Base-by-base conservation (phyloP, 75 land plant genomes). In the Sequoiadendron giganteum region DNA sequence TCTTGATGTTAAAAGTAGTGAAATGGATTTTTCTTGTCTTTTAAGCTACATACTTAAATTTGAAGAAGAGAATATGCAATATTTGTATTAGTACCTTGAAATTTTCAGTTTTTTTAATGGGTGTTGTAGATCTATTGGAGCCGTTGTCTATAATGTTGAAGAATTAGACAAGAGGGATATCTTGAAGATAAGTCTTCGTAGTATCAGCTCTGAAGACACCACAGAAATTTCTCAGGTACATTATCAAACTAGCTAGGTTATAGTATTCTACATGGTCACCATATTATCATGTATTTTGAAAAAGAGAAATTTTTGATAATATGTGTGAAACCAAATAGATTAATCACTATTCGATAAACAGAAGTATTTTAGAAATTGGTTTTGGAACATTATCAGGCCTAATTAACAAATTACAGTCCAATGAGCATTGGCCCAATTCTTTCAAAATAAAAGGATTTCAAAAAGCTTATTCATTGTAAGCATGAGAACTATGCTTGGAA, bases 161-260 rank as follows among this genome's bases (percentile, higher is more conserved):
- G 96, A 94, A 79, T 90, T 96, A 54, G 88, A 89, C 52, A 92
- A 93, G 88, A 87, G 91, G 36, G 70, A 91, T 36, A 14, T 90
- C 85, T 83, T 96, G 73, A 97, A 97, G 89, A 90, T 97, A 86
- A 97, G 99, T 90, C 96, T 97, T 18, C 92, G 97, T 52, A 94
- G 99, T 88, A 56, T 96, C 2, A 91, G 88, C 7, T 85, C 81
- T 8, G 96, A 94, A 75, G 99, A 97, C 86, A 97, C 99, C 52
- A 97, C 97, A 28, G 58, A 88, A 13, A 89, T 97, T 47, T 96
- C 99, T 86, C 90, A 95, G 97, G 98, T 93, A 15, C 10, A 45
- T 28, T 7, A 19, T 40, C 32, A 55, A 30, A 47, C n/a, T 80
- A 80, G 21, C 9, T 39, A 80, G 39, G 15, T 78, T 2, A n/a